phyloP scores from a whole-genome alignment of 352 stramenopile species.

The Phytopythium sindhum region DNA sequence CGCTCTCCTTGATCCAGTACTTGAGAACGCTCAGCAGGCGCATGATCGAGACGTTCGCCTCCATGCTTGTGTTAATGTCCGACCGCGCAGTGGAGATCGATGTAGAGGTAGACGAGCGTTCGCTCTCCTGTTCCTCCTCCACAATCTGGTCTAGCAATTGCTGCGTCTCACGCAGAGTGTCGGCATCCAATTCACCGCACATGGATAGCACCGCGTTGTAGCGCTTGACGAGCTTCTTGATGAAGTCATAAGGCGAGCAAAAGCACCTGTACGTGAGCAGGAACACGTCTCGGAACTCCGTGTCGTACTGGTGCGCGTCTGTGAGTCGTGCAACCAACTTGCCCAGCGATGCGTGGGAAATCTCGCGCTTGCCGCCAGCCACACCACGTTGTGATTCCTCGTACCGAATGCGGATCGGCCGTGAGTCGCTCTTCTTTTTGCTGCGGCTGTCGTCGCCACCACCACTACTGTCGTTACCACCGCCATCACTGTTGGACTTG shows the following conservation, averaged over 20 bases:
- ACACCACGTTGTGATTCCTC: slow-evolving; percentile 55
- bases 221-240: slow-evolving; percentile 87
- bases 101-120: slow-evolving; percentile 52
- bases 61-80: slow-evolving; percentile 77
- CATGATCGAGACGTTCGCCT: slow-evolving; percentile 87
- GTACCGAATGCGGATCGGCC: slow-evolving; percentile 73
- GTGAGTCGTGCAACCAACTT: slow-evolving; percentile 82
- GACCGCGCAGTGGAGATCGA: slow-evolving; percentile 68
- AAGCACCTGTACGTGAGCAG: slow-evolving; percentile 81
- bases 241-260: slow-evolving; percentile 81
- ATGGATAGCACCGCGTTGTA: slow-evolving; percentile 75
- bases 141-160: slow-evolving; percentile 62
- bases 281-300: slow-evolving; percentile 83
- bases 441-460: slow-evolving; percentile 6
- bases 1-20: slow-evolving; percentile 87
- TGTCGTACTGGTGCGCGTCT: slow-evolving; percentile 84
- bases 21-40: slow-evolving; percentile 83
- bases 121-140: slow-evolving; percentile 49
- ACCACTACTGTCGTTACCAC: slow-evolving; percentile 13
- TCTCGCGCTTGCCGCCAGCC: slow-evolving; percentile 64
- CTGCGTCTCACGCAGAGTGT: slow-evolving; percentile 61
- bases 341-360: slow-evolving; percentile 82
- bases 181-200: slow-evolving; percentile 40
- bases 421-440: slow-evolving; percentile 21
- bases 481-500: slow-evolving; percentile 7